These are phyloP conservation scores for Nectriaceae sp. DNA, from an alignment of 2,329 filamentous ascomycete genomes.

Conservation along the genomic window DNA sequence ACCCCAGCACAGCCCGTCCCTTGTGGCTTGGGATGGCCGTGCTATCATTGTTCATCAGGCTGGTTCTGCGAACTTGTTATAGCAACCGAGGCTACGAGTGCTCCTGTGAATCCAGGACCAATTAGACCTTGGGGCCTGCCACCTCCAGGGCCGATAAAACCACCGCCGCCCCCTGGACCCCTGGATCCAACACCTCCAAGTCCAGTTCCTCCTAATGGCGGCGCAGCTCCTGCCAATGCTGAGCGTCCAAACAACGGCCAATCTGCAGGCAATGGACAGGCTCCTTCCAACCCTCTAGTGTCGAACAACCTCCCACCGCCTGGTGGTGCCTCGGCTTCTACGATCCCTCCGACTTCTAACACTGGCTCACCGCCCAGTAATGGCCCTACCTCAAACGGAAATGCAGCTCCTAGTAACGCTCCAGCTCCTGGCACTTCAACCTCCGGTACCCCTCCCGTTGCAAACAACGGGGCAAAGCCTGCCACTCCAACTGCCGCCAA, in stretches of 20 bases:
- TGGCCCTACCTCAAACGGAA: neutral
- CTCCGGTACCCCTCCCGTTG: neutral
- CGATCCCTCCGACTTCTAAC: too few relatives aligned
- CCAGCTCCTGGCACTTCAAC: neutral
- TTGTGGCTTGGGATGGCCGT: slow-evolving; percentile 35
- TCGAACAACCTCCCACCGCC: neutral
- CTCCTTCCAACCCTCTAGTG: neutral
- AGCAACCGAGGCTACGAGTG: neutral
- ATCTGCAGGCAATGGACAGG: neutral
- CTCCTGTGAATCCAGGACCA: neutral
- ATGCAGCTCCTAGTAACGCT: too few relatives aligned
- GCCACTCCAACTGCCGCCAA: too few relatives aligned
- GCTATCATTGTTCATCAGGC: slow-evolving; percentile 32
- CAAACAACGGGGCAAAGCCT: neutral
- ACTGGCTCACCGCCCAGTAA: neutral
- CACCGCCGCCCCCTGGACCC: too few relatives aligned
- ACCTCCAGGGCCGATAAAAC: neutral
- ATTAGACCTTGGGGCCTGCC: neutral
- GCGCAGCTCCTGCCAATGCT: too few relatives aligned
- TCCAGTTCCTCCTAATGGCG: too few relatives aligned
- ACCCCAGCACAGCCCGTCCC: slow-evolving; percentile 31
- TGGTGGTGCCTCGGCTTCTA: too few relatives aligned
- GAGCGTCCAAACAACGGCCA: neutral
- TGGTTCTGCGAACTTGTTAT: slow-evolving; percentile 27
- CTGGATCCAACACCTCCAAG: too few relatives aligned